phyloP scores from a whole-genome alignment of 2,329 filamentous ascomycete genomes.

The Raffaelea ambrosiae region DNA sequence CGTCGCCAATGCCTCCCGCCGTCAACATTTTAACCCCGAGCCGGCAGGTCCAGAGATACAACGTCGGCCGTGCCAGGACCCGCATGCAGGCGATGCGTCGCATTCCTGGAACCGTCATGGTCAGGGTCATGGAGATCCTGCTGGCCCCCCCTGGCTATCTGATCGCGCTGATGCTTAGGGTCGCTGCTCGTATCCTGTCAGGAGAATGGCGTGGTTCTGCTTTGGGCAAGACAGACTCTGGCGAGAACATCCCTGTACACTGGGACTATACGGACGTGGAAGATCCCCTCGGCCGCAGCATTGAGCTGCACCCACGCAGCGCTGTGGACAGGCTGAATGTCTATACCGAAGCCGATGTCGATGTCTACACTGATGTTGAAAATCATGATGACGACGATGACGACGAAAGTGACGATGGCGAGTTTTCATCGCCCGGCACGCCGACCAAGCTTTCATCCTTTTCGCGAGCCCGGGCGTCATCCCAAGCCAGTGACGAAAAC shows the following conservation, averaged over 20 bases:
- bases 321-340: conserved; percentile 1
- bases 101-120: conserved; percentile 57
- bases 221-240: conserved; percentile 40
- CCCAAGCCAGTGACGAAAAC: neutral
- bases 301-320: conserved; percentile 3
- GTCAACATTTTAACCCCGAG: conserved; percentile 52
- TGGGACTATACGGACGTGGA: conserved; percentile 54
- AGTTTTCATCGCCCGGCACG: conserved; percentile 1
- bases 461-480: neutral
- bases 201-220: conserved; percentile 55
- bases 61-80: conserved; percentile 20
- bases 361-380: conserved; percentile 10
- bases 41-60: conserved; percentile 11
- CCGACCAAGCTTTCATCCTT: neutral
- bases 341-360: conserved; percentile 10
- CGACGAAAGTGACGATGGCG: neutral
- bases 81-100: conserved; percentile 37
- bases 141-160: conserved; percentile 74
- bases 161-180: conserved; percentile 69
- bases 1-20: conserved; percentile 59
- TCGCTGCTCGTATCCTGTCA: conserved; percentile 66
- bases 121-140: conserved; percentile 69
- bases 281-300: conserved; percentile 12
- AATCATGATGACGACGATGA: conserved; percentile 3
- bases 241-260: conserved; percentile 46